Conservation (phyloP, 1,284 basidiomycete species). For the Cryptococcus depauperatus region DNA sequence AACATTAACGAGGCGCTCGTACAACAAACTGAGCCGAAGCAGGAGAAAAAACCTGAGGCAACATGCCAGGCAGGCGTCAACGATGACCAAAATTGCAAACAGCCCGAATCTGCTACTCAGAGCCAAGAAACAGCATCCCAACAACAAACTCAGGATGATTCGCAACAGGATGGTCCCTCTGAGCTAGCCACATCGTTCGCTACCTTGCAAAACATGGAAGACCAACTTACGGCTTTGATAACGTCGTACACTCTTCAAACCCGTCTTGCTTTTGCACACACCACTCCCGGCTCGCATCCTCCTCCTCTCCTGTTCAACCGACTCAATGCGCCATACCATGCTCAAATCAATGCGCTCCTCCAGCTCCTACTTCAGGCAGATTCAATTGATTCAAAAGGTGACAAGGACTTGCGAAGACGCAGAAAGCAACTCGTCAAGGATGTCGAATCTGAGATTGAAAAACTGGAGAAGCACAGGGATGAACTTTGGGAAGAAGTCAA, state of each 20-base stretch:
- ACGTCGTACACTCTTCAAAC: conserved; percentile 32
- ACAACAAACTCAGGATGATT: conserved; percentile 1
- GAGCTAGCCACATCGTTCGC: conserved; percentile 19
- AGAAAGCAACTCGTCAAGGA: conserved; percentile 73
- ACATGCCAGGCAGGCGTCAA: conserved; percentile 30
- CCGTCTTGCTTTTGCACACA: conserved; percentile 27
- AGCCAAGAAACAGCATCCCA: not conserved
- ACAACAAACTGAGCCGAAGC: no score
- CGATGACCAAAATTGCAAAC: conserved; percentile 31
- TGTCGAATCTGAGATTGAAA: conserved; percentile 70
- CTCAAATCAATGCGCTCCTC: conserved; percentile 55
- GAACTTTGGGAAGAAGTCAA: conserved; percentile 50
- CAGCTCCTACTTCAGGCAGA: conserved; percentile 59
- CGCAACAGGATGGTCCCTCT: conserved; percentile 22
- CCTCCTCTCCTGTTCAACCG: conserved; percentile 45
- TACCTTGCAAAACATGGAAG: conserved; percentile 24
- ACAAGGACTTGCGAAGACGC: conserved; percentile 52
- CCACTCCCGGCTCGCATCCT: conserved; percentile 5
- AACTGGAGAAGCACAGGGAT: conserved; percentile 82
- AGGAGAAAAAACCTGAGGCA: conserved; percentile 7
- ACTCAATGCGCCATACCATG: conserved; percentile 53
- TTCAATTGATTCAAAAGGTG: conserved; percentile 58
- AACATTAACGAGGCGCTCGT: no score
- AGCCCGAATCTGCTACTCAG: conserved; percentile 37
- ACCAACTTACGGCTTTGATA: conserved; percentile 22